Evolutionary conservation across 768 basidiomycete genomes (phyloP), one percentile per base, ranked within the genome.

Genomic region (Suillus sp.): DNA sequence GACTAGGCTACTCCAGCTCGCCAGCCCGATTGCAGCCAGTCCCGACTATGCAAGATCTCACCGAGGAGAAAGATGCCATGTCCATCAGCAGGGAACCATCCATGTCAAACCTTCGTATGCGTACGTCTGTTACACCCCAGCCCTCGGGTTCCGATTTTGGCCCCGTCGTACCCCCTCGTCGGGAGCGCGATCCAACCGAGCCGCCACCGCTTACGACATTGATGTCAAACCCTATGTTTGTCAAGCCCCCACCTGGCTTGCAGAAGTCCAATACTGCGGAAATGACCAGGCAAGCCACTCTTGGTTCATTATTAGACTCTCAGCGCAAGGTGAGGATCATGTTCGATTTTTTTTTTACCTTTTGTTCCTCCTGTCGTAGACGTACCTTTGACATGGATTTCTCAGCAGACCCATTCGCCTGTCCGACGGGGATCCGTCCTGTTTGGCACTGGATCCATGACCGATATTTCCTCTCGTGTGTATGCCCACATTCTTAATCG

Each of bases 101-200:
- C 70, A 82, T 83, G 78, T 67, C 85, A 80, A 77, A 62, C 62
- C 68, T 74, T 50, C 84, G 87, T 37, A 78, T 91, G 80, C 86
- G 89, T 66, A 80, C 84, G 25, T 88, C 89, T 11, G 78, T 90
- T 64, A 91, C 90, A 8, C 91, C 91, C 9, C 88, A 88, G 69
- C 88, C 88, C 9, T 72, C 78, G 22, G 77, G 76, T 18, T 69
- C 73, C 22, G 69, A 65, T 1, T 82, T 83, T 57, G 82, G 82
- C 58, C 82, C 83, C 16, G 71, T 74, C 40, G 59, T 75, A 32
- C 79, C 77, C 10, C 70, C 74, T 22, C 74, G 77, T 48, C 76
- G 77, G 20, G 77, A 75, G 62, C 77, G 87, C 67, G 84, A 88
- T 65, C 72, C 76, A 38, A 88, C 89, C 25, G 90, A 91, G 66